Evolutionary conservation across 2,329 filamentous ascomycete species (phyloP), one percentile per base, ranked within the genome.

Genomic region (Exophiala alcalophila): DNA sequence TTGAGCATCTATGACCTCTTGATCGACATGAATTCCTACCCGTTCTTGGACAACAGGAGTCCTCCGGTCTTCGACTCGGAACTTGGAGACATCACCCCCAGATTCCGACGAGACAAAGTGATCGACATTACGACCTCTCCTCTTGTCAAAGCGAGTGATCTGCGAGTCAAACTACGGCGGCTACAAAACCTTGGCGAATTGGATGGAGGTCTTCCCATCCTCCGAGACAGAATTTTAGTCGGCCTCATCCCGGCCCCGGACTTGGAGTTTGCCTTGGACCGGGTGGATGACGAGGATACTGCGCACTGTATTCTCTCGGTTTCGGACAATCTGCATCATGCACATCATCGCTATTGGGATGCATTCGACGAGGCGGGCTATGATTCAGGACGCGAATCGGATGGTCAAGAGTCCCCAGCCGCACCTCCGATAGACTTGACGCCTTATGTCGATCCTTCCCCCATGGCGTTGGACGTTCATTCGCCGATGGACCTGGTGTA

Each of bases 11-110:
- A 86, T 80, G 92, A 97, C 61, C 77, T 97, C 8, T 73, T 97
- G 12, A 97, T 90, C 0, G 89, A 92, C 61, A 91, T 98, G 84
- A 97, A 98, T 65, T 85, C 87, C 2, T 98, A 97, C 54, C 92
- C 92, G 0, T 96, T 94, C 69, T 77, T 98, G n/a, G 89, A 95
- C 66, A 94, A 94, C 67, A 97, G 96, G 64, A 80, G 90, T 49
- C 89, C 94, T 55, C 90, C 91, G 1, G 74, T 94, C 12, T 95
- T 96, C 63, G 94, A 90, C 1, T 83, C 85, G 1, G 85, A 94
- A 40, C 75, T 98, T 1, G 85, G 82, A 10, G 91, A 95, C 50
- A 92, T 98, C 42, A 83, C 91, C 0, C 81, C 86, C 2, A 81
- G 83, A 4, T 71, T 86, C 3, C 82, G 86, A 10, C 78, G 77